Conservation (phyloP, 192 early-diverging fungal genomes). For the Backusella australiensis region DNA sequence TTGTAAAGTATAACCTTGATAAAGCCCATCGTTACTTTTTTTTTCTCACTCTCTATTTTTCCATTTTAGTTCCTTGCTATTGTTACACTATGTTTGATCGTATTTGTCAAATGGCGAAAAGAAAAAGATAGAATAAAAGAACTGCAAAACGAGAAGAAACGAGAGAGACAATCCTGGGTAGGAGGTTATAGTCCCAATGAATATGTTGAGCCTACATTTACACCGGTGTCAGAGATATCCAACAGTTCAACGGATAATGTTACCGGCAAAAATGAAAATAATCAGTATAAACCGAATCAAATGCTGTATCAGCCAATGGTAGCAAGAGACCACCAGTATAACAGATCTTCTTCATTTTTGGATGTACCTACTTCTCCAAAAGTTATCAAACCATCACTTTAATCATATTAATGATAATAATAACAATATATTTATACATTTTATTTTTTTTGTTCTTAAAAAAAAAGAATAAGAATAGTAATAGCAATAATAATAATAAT, state of each 20-base stretch:
- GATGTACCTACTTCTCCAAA: background rate
- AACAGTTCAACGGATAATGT: background rate
- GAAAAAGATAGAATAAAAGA: background rate
- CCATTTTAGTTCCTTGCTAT: background rate
- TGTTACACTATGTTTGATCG: background rate
- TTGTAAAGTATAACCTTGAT: background rate
- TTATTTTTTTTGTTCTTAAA: background rate
- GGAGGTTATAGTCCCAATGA: background rate
- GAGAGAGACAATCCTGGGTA: background rate
- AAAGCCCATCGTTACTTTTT: background rate
- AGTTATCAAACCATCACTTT: background rate
- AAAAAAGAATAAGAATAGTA: background rate
- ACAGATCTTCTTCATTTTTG: background rate
- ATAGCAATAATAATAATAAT: background rate
- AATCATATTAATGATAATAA: background rate
- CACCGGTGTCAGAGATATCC: background rate
- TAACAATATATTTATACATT: background rate
- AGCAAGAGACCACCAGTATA: background rate
- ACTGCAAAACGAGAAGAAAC: background rate
- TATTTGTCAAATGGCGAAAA: slow-evolving; percentile 5
- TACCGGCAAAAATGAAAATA: background rate
- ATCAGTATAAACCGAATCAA: background rate
- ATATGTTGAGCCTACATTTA: background rate
- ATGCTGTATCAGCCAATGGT: background rate
- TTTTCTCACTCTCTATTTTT: background rate